phyloP scores from a whole-genome alignment of 1,284 basidiomycete genomes.

The Pseudozyma hubeiensis region DNA sequence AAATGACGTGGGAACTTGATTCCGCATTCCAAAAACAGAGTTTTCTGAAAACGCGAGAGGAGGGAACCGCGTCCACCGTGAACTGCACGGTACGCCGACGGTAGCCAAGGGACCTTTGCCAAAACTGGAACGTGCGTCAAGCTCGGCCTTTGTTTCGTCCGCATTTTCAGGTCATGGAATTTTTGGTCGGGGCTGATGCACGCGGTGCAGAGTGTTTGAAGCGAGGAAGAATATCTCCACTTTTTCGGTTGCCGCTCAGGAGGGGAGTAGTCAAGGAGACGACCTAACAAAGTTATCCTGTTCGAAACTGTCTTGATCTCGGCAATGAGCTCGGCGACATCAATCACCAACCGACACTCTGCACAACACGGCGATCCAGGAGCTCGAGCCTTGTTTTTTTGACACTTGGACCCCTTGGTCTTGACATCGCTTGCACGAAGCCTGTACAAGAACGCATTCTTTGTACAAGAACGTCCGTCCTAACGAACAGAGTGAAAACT shows the following conservation, averaged over 20 bases:
- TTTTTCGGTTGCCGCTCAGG: not conserved
- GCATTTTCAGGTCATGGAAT: not conserved
- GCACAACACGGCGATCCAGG: conserved; percentile 1
- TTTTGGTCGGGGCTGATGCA: not conserved
- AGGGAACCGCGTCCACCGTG: not conserved
- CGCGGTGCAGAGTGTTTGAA: no score
- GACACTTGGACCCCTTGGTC: conserved; percentile 10
- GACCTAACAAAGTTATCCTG: not conserved
- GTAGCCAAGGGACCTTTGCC: no score
- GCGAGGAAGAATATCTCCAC: conserved; percentile 3
- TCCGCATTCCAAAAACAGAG: not conserved
- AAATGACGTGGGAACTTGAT: not conserved
- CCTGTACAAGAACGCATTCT: no score
- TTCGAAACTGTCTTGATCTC: conserved; percentile 1
- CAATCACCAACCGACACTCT: not conserved
- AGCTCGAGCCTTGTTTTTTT: not conserved
- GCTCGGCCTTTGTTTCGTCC: conserved; percentile 37
- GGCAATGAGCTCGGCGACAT: conserved; percentile 10
- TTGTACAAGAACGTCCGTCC: no score
- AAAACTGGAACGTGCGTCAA: conserved; percentile 44
- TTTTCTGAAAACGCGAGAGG: no score
- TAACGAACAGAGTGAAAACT: no score
- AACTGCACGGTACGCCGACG: not conserved
- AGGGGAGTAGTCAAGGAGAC: no score
- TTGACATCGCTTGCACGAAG: conserved; percentile 1